These are phyloP conservation scores for Bertia moriformis DNA, from an alignment of 2,329 filamentous ascomycete genomes.

Conservation along the genomic window DNA sequence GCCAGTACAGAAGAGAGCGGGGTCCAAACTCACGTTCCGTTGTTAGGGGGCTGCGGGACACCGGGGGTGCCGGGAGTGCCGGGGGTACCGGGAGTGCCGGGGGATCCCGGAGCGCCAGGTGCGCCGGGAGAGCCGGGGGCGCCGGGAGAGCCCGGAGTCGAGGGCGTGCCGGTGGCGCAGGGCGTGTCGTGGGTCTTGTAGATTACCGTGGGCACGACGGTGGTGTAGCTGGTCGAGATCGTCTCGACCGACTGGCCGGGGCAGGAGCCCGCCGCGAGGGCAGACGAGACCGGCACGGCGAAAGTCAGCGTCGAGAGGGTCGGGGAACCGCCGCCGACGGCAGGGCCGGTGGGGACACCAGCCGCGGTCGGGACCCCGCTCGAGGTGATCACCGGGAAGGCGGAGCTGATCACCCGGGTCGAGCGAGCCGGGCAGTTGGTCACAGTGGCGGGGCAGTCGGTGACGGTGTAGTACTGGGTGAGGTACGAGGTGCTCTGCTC, in stretches of 20 bases:
- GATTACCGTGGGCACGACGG: slow-evolving; percentile 4
- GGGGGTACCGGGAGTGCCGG: slow-evolving; percentile 6
- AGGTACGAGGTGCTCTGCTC: slow-evolving; percentile 33
- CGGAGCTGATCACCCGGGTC: slow-evolving; percentile 12
- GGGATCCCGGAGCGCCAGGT: too few species aligned
- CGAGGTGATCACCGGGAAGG: slow-evolving; percentile 10
- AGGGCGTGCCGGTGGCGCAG: slow-evolving; percentile 19
- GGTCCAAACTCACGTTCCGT: slow-evolving; percentile 13
- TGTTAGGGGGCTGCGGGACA: too few species aligned
- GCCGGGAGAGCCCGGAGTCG: slow-evolving; percentile 8
- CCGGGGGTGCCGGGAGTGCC: slow-evolving; percentile 10
- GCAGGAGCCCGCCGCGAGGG: slow-evolving; percentile 11
- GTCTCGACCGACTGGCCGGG: not conserved
- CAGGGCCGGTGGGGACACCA: too few species aligned
- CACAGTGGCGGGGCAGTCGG: slow-evolving; percentile 43
- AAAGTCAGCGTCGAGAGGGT: slow-evolving; percentile 1
- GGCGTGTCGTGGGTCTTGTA: slow-evolving; percentile 2
- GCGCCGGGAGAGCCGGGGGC: slow-evolving; percentile 5
- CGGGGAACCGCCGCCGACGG: slow-evolving; percentile 3
- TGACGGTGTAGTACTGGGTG: slow-evolving; percentile 46
- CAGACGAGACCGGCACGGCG: slow-evolving; percentile 27
- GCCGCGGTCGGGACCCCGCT: not conserved
- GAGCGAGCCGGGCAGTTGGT: slow-evolving; percentile 41
- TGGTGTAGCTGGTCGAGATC: slow-evolving; percentile 11
- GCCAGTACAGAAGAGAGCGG: slow-evolving; percentile 7